Base-by-base conservation (phyloP, 202 grass and related monocot species). In the Zoysia matrella region DNA sequence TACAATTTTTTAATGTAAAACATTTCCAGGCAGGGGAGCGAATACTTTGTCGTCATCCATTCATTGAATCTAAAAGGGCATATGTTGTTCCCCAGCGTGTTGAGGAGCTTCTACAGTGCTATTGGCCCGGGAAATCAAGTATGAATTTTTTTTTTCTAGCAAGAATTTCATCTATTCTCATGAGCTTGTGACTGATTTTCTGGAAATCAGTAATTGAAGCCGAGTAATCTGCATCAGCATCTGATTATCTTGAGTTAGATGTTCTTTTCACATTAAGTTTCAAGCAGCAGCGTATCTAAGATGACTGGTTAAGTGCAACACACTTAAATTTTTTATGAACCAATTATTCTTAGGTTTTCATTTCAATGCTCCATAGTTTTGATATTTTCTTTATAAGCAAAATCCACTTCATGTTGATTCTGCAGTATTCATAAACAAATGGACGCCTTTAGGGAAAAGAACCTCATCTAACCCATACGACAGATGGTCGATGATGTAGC, bases 41-140 rank as follows among this genome's bases (percentile, higher is more conserved):
- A 47, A 93, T 96, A 87, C 85, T 99, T 22, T 99, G 96, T 63
- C 88, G 93, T 40, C 93, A 99, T 54, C 96, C 96, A 36, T 99
- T 99, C 77, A 86, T 86, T 87, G 93, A 99, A 89, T 99, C 96
- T 47, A 99, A 99, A 84, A 94, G 96, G 78, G 96, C 91, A 65
- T 96, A 94, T 86, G 93, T 96, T 86, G 93, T 94, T 51, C 90
- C 93, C 54, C 92, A 99, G 63, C 80, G 68, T 75, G 97, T 96
- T 56, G 93, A 99, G 81, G 97, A 99, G 89, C 91, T 99, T 82
- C 83, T 94, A 47, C 89, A 86, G 61, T 99, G 93, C 84, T 96
- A 96, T 82, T 99, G 93, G 86, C 83, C 91, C 60, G 97, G 97
- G 40, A 88, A 6, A 70, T 89, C 97, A 81, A 75, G 97, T 99